phyloP scores from a whole-genome alignment of 345 rosid species.

The Linum lewisii region DNA sequence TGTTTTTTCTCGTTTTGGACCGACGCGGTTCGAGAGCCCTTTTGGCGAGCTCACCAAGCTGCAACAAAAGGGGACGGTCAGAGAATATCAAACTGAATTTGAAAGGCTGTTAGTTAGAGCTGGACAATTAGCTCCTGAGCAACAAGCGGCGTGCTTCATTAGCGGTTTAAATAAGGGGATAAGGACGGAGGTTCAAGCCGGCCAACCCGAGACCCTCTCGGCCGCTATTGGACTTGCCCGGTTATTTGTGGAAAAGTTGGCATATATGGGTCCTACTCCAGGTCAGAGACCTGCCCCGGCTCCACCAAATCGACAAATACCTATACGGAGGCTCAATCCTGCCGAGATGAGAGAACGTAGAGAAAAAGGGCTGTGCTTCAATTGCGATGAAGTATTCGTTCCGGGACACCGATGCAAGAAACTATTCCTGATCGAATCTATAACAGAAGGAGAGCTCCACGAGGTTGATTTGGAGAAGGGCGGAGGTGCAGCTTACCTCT shows the following conservation, averaged over 20 bases:
- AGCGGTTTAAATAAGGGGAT: background rate
- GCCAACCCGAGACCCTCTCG: too few species aligned
- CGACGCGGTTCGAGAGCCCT: too few species aligned
- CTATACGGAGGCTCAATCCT: too few species aligned
- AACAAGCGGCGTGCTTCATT: background rate
- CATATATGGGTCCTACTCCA: too few species aligned
- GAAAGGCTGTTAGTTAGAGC: background rate
- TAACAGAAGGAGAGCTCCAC: background rate
- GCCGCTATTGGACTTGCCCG: too few species aligned
- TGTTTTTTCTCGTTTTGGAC: too few species aligned
- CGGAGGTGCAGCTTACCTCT: background rate
- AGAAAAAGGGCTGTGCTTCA: background rate
- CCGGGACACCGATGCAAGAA: background rate
- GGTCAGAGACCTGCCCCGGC: too few species aligned
- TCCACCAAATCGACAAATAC: too few species aligned
- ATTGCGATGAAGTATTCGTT: background rate
- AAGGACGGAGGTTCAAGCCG: background rate
- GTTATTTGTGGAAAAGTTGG: too few species aligned
- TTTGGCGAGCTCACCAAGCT: too few species aligned
- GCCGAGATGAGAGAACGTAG: background rate
- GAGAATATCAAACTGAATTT: background rate
- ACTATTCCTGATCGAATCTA: background rate
- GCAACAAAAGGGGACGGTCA: background rate
- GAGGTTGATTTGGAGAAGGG: too few species aligned
- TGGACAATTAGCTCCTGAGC: background rate